Base-by-base conservation (phyloP, 768 basidiomycete genomes). In the Cyathus striatus region DNA sequence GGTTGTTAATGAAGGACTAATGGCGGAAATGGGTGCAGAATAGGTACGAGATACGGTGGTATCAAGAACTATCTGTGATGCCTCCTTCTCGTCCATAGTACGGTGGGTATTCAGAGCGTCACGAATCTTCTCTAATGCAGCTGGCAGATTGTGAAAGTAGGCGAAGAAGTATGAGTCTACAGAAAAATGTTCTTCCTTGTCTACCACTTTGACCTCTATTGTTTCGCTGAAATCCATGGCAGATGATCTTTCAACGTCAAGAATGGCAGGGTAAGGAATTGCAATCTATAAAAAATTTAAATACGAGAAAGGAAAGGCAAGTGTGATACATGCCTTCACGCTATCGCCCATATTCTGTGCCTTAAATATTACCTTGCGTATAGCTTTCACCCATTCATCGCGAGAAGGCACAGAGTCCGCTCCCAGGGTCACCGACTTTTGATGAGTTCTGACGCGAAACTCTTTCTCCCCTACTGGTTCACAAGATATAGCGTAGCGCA, bases 161-260 rank as follows among this genome's bases (percentile, higher is more conserved):
- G 94, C 91, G 56, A 95, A 95, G 64, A 95, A 96, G 57, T 91
- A 92, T 2, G 89, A 90, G 58, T 91, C 89, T 24, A 88, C 62
- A 1, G 83, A 79, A 54, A 83, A 85, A 48, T 82, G 79, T 46
- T 88, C 89, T 50, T 78, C 78, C 50, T 83, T 85, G 63, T 94
- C 90, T 41, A 89, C 70, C 10, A 93, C 90, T 64, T 92, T 92
- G 50, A 97, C 77, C 66, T 97, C 93, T 46, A 99, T 86, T 0
- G 93, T 94, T 60, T 96, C 93, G 49, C 90, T 93, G 56, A 97
- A 97, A 57, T 97, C 95, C 71, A 97, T 84, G 1, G 88, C 87
- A 1, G 81, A 75, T 6, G 89, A 88, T 56, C 81, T 82, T 47
- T 95, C 93, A 22, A 97, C 84, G 51, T 96, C 92, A 38, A 92